Conservation (phyloP, 2,329 filamentous ascomycete genomes). For the Pleurostoma richardsiae region DNA sequence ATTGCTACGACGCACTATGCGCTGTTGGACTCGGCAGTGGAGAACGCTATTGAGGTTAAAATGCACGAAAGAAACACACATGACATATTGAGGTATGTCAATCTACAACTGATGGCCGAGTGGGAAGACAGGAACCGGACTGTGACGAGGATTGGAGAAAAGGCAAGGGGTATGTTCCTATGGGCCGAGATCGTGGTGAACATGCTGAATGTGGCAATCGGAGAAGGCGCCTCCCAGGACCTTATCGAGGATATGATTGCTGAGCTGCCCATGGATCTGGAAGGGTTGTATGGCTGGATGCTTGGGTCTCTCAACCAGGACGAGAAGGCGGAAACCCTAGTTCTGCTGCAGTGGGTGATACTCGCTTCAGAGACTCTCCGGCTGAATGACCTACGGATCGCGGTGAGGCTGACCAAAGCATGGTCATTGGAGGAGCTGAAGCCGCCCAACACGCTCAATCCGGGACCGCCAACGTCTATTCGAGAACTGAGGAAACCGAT, state of each 20-base stretch:
- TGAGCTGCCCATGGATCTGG: slow-evolving; percentile 22
- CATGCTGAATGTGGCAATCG: slow-evolving; percentile 27
- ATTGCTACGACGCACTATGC: slow-evolving; percentile 17
- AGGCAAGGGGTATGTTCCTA: slow-evolving; percentile 22
- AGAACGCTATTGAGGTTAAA: slow-evolving; percentile 17
- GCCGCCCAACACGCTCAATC: slow-evolving; percentile 15
- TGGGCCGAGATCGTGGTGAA: slow-evolving; percentile 29
- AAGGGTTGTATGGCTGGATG: slow-evolving; percentile 28
- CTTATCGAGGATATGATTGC: slow-evolving; percentile 24
- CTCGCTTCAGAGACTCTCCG: slow-evolving; percentile 23
- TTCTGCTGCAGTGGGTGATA: slow-evolving; percentile 27
- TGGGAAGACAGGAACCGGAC: slow-evolving; percentile 22
- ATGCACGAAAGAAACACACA: slow-evolving; percentile 23
- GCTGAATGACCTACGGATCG: slow-evolving; percentile 23
- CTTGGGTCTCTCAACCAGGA: slow-evolving; percentile 19
- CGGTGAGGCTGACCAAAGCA: slow-evolving; percentile 19
- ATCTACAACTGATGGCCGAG: slow-evolving; percentile 21
- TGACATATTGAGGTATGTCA: slow-evolving; percentile 23
- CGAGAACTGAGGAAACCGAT: slow-evolving; percentile 15
- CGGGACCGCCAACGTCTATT: slow-evolving; percentile 16
- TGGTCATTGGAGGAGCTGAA: slow-evolving; percentile 8
- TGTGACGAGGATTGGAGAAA: slow-evolving; percentile 18
- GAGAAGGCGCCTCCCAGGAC: slow-evolving; percentile 23
- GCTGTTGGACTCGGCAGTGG: slow-evolving; percentile 10
- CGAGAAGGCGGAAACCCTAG: slow-evolving; percentile 20